Base-by-base conservation (phyloP, 208 protist species). In the Crithidia acanthocephali region DNA sequence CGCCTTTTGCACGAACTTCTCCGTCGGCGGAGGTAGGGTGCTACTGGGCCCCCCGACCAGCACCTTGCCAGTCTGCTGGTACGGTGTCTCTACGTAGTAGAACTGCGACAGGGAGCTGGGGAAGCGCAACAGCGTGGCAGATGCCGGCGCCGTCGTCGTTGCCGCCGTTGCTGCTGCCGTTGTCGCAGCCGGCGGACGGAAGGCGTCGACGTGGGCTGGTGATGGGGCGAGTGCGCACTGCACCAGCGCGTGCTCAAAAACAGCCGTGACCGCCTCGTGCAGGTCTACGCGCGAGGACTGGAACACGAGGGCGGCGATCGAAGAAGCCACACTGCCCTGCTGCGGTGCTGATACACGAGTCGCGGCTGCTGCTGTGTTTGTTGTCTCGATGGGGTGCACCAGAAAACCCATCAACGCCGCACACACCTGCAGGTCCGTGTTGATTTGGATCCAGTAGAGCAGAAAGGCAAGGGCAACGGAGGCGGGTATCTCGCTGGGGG, bases 261-360 rank as follows among this genome's bases (percentile, higher is more conserved):
- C 33, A n/a, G 48, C 65, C 1, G 62, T 52, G 35, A 77, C 72
- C 10, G 48, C 28, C 30, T 77, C 72, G 55, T 77, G 72, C 47
- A 77, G 47, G 33, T 77, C 72, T 25, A 77, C 72, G 1, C 72
- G 72, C 30, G 72, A 51, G 11, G 72, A 77, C 51, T 77, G 56
- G 27, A 77, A 27, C 11, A 77, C 64, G n/a, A 77, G 58, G 15
- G 47, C 59, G 22, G 58, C 72, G 4, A 77, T 53, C 0, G 61
- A 67, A 11, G 18, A 42, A 9, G 27, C 18, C 10, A 53, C 44
- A 37, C 28, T 2, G 11, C 15, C 20, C 3, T 30, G 25, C 48
- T 30, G 22, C 23, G 18, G 22, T 53, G 48, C 23, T 25, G 45
- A 6, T 22, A 5, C 45, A 7, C 18, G 16, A 23, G 30, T 28